Evolutionary conservation across 2,329 filamentous ascomycete genomes (phyloP), one percentile per base, ranked within the genome.

Genomic region (Ceratocystis smalleyi): DNA sequence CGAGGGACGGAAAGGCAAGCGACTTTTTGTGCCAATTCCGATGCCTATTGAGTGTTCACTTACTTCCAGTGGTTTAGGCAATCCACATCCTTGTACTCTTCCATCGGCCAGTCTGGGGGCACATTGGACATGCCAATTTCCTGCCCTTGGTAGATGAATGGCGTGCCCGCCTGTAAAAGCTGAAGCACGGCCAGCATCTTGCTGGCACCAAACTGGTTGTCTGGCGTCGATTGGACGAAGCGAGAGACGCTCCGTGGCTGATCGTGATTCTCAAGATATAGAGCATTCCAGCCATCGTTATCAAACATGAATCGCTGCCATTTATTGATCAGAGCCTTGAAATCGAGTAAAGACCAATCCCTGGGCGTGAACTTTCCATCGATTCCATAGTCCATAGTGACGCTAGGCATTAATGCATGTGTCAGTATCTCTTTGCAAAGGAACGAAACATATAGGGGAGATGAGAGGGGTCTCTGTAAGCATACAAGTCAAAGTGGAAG

Each of bases 111-210:
- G 3, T 78, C 75, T 8, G 73, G 72, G 1, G 85, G 84, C 22
- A 85, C 77, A 69, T 87, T 87, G 43, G 78, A 76, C 81, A 86
- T 86, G 19, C 83, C 85, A 43, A 87, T 76, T 72, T 88, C 85
- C 70, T 88, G 83, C 12, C 85, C 85, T 71, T 87, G 84, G 70
- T 86, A 87, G n/a, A 87, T 74, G 69, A 85, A 87, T 0, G 83
- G 76, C 0, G 85, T 86, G 17, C 84, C 85, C 1, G 80, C 77
- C 67, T 85, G 80, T 61, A 83, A 75, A 2, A 75, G 77, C 65
- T 83, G 75, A 67, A 84, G 77, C 7, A 81, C 75, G 22, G 83
- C 79, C 17, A 87, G 74, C 72, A 86, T 78, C 73, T 86, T 86
- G 8, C 80, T 80, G 19, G 81, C 79, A 5, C 74, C 70, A 7